Base-by-base conservation (phyloP, 1,284 basidiomycete genomes). In the Cryptococcus sp. region DNA sequence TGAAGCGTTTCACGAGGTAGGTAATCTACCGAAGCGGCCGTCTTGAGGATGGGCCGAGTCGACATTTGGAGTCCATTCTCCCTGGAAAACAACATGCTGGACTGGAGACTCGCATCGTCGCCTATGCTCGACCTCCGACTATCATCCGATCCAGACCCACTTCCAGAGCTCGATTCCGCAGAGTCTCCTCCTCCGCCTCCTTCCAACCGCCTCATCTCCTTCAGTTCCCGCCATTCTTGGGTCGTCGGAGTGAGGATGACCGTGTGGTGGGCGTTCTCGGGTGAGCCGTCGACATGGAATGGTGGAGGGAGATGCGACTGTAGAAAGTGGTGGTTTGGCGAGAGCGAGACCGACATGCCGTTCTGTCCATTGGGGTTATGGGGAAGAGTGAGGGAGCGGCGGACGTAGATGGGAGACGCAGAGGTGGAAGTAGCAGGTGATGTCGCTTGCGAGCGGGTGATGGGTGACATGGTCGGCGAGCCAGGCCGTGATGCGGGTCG, bases 231-330 rank as follows among this genome's bases (percentile, higher is more conserved):
- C 73, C 73, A 75, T 47, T 73, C 72, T 40, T 73, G 68, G 0
- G 73, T 75, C 5, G 73, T 75, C 16, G 73, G 73, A 3, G 73
- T 75, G 10, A 75, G 62, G n/a, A 74, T 67, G 28, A 75, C 70
- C 48, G 68, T 63, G 28, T 34, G 16, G 41, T 41, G 40, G 5
- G 12, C 14, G n/a, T 47, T 31, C 21, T 53, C 58, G 7, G 53
- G 52, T 37, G 37, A 22, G 24, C 11, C 19, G 21, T 45, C 23
- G 12, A 21, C 22, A 10, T 65, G 63, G 40, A 70, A 70, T 1
- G 66, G 59, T 0, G 68, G 69, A 0, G 68, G 68, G 9, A 72
- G 59, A 43, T 68, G 69, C 24, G 61, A 51, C 40, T 72, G 68
- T 2, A 72, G 56, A 53, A 70, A 72, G 18, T 61, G 60, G 10